Conservation (phyloP, 2,329 filamentous ascomycete species). For the Xylaria sp. region DNA sequence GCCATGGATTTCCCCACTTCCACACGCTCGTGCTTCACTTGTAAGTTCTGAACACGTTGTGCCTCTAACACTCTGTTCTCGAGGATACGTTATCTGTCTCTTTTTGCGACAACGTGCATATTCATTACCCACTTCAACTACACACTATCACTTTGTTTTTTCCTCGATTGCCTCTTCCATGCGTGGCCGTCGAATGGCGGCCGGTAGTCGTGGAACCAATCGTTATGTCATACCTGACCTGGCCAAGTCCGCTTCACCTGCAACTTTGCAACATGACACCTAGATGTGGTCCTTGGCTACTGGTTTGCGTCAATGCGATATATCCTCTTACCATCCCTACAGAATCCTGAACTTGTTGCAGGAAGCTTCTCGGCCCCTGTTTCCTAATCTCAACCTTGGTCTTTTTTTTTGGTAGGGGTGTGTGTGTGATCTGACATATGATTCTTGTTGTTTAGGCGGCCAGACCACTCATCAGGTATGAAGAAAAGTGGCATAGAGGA, state of each 20-base stretch:
- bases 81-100: slow-evolving; percentile 10
- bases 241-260: slow-evolving; percentile 15
- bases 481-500: slow-evolving; percentile 41
- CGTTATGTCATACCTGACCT: slow-evolving; percentile 12
- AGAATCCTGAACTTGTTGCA: slow-evolving; percentile 20
- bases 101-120: slow-evolving; percentile 11
- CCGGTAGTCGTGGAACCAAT: slow-evolving; percentile 14
- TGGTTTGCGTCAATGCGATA: slow-evolving; percentile 4
- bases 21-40: slow-evolving; percentile 63
- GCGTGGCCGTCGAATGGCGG: slow-evolving; percentile 5
- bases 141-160: slow-evolving; percentile 6
- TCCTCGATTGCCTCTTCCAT: background rate
- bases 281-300: background rate
- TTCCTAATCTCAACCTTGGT: slow-evolving; percentile 21
- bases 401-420: slow-evolving; percentile 33
- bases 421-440: slow-evolving; percentile 43
- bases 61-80: slow-evolving; percentile 13
- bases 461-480: slow-evolving; percentile 79
- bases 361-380: slow-evolving; percentile 36
- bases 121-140: background rate
- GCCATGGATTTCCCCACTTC: slow-evolving; percentile 57
- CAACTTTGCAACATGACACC: slow-evolving; percentile 17
- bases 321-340: slow-evolving; percentile 2
- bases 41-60: slow-evolving; percentile 50
- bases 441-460: slow-evolving; percentile 65